Conservation (phyloP, 306 rosid genomes). For the Pyrus communis region DNA sequence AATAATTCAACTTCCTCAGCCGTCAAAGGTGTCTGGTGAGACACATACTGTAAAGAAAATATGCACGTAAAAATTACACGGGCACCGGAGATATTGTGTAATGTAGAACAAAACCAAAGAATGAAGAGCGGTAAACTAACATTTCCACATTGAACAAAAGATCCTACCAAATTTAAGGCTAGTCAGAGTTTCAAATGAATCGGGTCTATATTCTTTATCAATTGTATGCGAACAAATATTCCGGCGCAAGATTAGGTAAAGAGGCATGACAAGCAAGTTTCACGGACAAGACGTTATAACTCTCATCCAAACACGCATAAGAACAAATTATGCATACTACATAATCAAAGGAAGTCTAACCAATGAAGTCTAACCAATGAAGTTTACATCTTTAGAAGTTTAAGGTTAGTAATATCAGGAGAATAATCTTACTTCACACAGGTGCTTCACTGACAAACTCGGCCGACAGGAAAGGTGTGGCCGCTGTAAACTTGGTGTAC, state of each 20-base stretch:
- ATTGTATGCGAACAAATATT: not conserved
- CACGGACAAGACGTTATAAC: not conserved
- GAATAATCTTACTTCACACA: conserved; percentile 45
- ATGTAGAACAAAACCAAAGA: conserved; percentile 2
- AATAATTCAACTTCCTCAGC: conserved; percentile 50
- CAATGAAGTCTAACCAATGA: not conserved
- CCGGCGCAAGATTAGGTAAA: not conserved
- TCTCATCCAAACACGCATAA: not conserved
- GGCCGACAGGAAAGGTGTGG: conserved; percentile 58
- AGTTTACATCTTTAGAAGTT: not conserved
- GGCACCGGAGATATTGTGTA: not conserved
- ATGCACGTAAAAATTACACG: not conserved
- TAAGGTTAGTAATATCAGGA: not conserved
- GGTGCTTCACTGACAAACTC: conserved; percentile 34
- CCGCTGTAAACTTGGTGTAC: conserved; percentile 37
- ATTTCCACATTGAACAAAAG: not conserved
- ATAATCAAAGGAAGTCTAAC: not conserved
- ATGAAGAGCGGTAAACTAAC: not conserved
- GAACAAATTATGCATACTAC: not conserved
- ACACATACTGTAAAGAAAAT: conserved; percentile 41
- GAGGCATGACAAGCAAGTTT: not conserved
- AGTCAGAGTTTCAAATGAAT: not conserved
- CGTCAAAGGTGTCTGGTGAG: conserved; percentile 29
- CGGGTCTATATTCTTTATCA: not conserved
- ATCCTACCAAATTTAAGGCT: not conserved